Evolutionary conservation across 805 yeast species (phyloP), one percentile per base, ranked within the genome.

Genomic region (Pichia cephalocereana): DNA sequence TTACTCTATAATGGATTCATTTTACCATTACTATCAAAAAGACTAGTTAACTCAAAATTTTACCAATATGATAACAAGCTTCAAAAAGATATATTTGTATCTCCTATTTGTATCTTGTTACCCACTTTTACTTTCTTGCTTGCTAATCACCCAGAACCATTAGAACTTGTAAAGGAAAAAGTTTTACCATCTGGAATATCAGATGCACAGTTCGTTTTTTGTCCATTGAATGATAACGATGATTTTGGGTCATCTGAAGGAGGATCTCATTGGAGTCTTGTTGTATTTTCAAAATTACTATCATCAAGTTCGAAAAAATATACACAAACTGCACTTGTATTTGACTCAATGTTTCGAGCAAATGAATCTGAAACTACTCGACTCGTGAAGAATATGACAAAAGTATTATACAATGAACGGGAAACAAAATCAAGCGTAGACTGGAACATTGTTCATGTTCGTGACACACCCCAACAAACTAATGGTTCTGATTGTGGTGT

Each of bases 401-500:
- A 48, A 30, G 51, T 65, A 34, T 47, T 59, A 6, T 48, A 54
- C 36, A 50, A 51, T 10, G 59, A 61, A 31, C 46, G 53, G 31
- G 50, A 55, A 56, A 5, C 50, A 2, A 40, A 48, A 17, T 45
- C 43, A 14, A 34, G 31, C 1, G 6, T 31, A 14, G 31, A 45
- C 1, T 48, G 51, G 51, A 40, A 48, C 18, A 45, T 42, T 6
- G 15, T 45, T 18, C 48, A 48, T 34, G 37, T 45, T 0, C 31
- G 48, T 1, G 50, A 44, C 12, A 52, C 82, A 12, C 82, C 82
- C 36, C 86, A 81, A 52, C 87, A 81, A 61, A 65, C 70, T 14
- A 81, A 81, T 58, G 81, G 80, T 8, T 80, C 79, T 50, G 87
- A 81, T 60, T 81, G 87, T 61, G 87, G 87, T 0, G 74, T 79